Evolutionary conservation across 179 eudicot genomes (phyloP), one percentile per base, ranked within the genome.

Genomic region (Silene noctiflora): DNA sequence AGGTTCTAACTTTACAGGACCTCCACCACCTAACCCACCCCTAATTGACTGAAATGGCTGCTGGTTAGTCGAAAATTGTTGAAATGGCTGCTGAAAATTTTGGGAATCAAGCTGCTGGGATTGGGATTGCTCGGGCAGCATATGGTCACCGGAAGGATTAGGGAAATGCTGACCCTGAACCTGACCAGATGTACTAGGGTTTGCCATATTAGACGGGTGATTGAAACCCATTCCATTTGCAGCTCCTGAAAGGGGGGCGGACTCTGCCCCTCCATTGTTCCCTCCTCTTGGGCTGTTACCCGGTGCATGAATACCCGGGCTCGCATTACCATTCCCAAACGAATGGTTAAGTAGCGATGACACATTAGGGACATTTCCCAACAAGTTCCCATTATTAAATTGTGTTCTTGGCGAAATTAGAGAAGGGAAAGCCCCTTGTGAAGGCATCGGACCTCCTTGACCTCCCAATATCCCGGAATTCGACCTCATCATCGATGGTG

Each of bases 271-370:
- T 14, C 78, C 77, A 74, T 89, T 97, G 51, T 85, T 81, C 72
- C 87, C 89, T 44, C 89, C 88, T 59, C 92, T 81, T 22, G 88
- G 88, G n/a, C 76, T 77, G 81, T 75, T 87, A 33, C 84, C 91
- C 6, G 80, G 69, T 67, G 84, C 89, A 16, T 91, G 68, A 72
- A 86, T 81, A 31, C 88, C 90, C 25, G 93, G 78, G 79, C 71
- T 87, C 17, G 86, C 80, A 25, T 82, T 87, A 22, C 96, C 92
- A 75, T 85, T 91, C 20, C 88, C 91, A 75, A 80, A 93, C 59
- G 99, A 87, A 81, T 88, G 97, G 61, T 91, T 93, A 46, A 94
- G 87, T 25, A 92, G 81, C 24, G 97, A 89, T 5, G 94, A 85
- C 60, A 88, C 97, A 81, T 87, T 90, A 66, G 96, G 84, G 35